Evolutionary conservation across 768 basidiomycete species (phyloP), one percentile per base, ranked within the genome.

Genomic region (Termitomyces sp.): DNA sequence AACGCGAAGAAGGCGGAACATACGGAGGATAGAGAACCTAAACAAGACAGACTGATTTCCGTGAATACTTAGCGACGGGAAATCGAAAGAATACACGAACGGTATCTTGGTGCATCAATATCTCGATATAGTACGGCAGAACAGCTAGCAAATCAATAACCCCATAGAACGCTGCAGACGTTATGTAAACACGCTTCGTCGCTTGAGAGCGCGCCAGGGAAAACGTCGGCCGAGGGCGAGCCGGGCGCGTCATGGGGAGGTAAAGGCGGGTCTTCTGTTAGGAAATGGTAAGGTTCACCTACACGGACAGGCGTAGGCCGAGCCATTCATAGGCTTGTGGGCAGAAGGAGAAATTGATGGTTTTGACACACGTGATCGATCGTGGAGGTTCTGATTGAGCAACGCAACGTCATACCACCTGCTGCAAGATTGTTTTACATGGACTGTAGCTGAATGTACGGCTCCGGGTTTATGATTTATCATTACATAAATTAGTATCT

Each of bases 1-100:
- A 7, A 95, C 93, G 23, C 94, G 85, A 28, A 95, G 72, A 2
- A 96, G 81, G 35, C 94, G 87, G 71, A 95, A 95, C 74, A 93
- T 93, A 41, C 94, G 81, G 38, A 97, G 75, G 57, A 96, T 95
- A 0, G 93, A 93, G 70, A 95, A 97, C 18, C 94, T 81, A 73
- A 95, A 96, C 55, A 93, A 77, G 36, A 89, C 88, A 4, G 91
- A 88, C 90, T 93, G 5, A 35, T 30, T 5, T 51, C 32, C 20
- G 35, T 49, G 58, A 10, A 43, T 28, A 5, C 38, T 16, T 9
- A 53, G 14, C 9, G 13, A 23, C 30, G 16, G 23, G 9, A 30
- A 16, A 54, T 41, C 18, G 53, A 46, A 6, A 28, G 55, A 38
- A 63, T 10, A 32, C n/a, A 74, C 84, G 48, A 64, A 92, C 91